These are phyloP conservation scores for Candida neerlandica DNA, from an alignment of 1,139 yeast genomes.

Conservation along the genomic window DNA sequence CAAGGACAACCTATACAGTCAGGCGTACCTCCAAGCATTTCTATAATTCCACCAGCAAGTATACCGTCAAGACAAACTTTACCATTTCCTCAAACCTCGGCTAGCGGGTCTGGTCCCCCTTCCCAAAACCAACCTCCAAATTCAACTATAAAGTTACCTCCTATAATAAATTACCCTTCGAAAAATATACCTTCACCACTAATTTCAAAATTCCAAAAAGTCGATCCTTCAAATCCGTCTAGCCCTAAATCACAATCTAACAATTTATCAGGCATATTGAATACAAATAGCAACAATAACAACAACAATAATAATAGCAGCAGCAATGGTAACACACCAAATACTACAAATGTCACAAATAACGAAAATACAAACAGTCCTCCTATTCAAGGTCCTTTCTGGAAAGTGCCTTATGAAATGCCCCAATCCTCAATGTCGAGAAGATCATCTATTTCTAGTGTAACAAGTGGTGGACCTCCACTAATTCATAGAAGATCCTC, in stretches of 20 bases:
- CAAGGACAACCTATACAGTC: slow-evolving; percentile 8
- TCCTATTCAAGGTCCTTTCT: slow-evolving; percentile 49
- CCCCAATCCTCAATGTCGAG: slow-evolving; percentile 31
- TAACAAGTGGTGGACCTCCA: slow-evolving; percentile 18
- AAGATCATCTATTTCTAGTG: slow-evolving; percentile 32
- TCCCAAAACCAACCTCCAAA: slow-evolving; percentile 18
- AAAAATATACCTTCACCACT: slow-evolving; percentile 12
- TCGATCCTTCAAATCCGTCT: slow-evolving; percentile 21
- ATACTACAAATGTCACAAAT: neutral
- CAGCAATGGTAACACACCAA: neutral
- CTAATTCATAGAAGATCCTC: slow-evolving; percentile 15
- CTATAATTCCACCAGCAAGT: neutral
- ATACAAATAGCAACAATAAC: slow-evolving; percentile 9
- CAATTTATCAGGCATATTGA: slow-evolving; percentile 16
- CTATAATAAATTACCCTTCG: slow-evolving; percentile 17
- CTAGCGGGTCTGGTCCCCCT: slow-evolving; percentile 6
- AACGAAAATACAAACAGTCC: slow-evolving; percentile 26
- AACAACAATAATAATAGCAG: neutral
- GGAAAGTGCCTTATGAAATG: slow-evolving; percentile 57
- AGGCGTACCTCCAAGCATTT: slow-evolving; percentile 1
- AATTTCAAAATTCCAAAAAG: slow-evolving; percentile 12
- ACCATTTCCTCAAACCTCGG: slow-evolving; percentile 6
- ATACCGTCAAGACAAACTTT: slow-evolving; percentile 2
- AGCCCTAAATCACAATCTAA: slow-evolving; percentile 21
- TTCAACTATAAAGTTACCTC: slow-evolving; percentile 20